Evolutionary conservation across 805 yeast genomes (phyloP).

Genomic region (Kluyveromyces siamensis): DNA sequence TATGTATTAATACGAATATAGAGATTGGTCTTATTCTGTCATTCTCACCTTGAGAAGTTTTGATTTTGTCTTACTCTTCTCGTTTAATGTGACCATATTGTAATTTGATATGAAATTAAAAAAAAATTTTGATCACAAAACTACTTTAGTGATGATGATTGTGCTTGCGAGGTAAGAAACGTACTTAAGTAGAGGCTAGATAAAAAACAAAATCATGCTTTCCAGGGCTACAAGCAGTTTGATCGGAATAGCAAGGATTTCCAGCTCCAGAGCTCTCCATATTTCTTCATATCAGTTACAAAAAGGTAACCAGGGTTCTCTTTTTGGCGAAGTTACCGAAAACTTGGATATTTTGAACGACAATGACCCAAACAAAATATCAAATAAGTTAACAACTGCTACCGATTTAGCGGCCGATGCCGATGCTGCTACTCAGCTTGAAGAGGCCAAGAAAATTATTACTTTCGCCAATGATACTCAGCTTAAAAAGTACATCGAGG

Average conservation of each 20-base stretch:
- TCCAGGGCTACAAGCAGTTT: slow-evolving; percentile 1
- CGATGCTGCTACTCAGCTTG: slow-evolving; percentile 13
- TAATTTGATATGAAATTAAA: background rate
- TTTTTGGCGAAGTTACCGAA: slow-evolving; percentile 21
- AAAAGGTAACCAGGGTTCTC: slow-evolving; percentile 2
- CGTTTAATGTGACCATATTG: background rate
- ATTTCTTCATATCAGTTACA: background rate
- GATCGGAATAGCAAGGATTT: background rate
- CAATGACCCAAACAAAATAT: slow-evolving; percentile 13
- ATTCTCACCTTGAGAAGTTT: background rate
- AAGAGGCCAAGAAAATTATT: slow-evolving; percentile 16
- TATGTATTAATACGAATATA: no score
- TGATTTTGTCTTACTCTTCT: background rate
- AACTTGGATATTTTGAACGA: slow-evolving; percentile 9
- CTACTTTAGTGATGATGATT: background rate
- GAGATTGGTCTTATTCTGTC: no score
- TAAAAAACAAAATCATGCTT: background rate
- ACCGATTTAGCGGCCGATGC: slow-evolving; percentile 13
- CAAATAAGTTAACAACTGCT: slow-evolving; percentile 17
- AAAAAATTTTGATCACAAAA: background rate
- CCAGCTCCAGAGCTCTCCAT: background rate
- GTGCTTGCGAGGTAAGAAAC: no score
- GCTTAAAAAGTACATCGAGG: slow-evolving; percentile 43
- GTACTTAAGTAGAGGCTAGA: background rate
- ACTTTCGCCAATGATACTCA: slow-evolving; percentile 27